phyloP scores from a whole-genome alignment of 2,329 filamentous ascomycete genomes.

The Didymosphaeria variabile region DNA sequence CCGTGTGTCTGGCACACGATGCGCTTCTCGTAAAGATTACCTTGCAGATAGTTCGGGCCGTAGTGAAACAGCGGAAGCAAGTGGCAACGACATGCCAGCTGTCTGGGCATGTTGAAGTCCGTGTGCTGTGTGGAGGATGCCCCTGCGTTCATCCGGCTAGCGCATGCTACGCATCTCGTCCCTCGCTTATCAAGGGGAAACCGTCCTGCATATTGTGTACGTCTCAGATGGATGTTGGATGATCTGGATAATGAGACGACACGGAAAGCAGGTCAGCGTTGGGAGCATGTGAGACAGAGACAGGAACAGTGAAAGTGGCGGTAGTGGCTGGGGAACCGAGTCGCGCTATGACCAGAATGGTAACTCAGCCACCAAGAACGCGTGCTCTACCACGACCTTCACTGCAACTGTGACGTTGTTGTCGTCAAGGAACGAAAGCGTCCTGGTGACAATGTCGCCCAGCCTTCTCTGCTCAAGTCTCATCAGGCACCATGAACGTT shows the following conservation, averaged over 20 bases:
- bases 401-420: constrained; percentile 1
- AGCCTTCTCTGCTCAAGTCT: not conserved
- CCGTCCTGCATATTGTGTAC: not conserved
- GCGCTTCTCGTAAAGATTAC: constrained; percentile 8
- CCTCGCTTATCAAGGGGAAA: not conserved
- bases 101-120: constrained; percentile 6
- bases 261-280: not conserved
- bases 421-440: not conserved
- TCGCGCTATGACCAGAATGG: not conserved
- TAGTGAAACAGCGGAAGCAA: constrained; percentile 13
- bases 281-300: not conserved
- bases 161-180: constrained; percentile 3
- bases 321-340: not conserved
- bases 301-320: not conserved
- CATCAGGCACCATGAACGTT: constrained; percentile 34
- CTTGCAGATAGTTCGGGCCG: constrained; percentile 7
- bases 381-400: constrained; percentile 6
- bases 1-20: constrained; percentile 6
- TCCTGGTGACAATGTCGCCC: constrained; percentile 3
- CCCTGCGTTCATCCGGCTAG: constrained; percentile 3
- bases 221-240: constrained; percentile 6
- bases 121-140: constrained; percentile 4
- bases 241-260: not conserved
- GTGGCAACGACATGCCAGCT: constrained; percentile 5
- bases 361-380: constrained; percentile 9